These are phyloP conservation scores for Aspergillus heteromorphus DNA, from an alignment of 495 filamentous ascomycete genomes.

Conservation along the genomic window DNA sequence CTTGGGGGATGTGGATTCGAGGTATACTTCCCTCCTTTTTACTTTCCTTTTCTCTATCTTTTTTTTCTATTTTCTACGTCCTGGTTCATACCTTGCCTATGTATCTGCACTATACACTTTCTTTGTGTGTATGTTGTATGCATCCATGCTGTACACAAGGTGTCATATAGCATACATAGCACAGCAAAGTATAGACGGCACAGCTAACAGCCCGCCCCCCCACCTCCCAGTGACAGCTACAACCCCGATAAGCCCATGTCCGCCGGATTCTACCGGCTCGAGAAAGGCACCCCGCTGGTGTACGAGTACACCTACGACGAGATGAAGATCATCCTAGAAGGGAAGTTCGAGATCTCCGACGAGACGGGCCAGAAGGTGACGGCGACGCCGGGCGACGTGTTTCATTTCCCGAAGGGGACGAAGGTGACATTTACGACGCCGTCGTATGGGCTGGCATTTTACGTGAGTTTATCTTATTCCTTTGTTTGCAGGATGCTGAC, in stretches of 20 bases:
- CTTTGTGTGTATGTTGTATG: background rate
- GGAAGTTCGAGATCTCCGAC: conserved; percentile 67
- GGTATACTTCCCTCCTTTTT: conserved; percentile 28
- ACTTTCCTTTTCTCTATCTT: background rate
- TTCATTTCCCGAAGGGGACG: conserved; percentile 72
- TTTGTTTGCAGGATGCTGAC: conserved; percentile 5
- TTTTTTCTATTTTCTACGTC: no score
- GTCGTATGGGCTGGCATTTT: conserved; percentile 68
- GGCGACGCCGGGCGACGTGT: conserved; percentile 66
- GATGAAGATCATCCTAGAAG: conserved; percentile 78
- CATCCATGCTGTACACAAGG: no score
- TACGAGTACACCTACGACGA: conserved; percentile 75
- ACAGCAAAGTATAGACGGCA: no score
- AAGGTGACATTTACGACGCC: conserved; percentile 72
- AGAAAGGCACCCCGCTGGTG: conserved; percentile 67
- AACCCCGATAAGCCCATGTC: conserved; percentile 61
- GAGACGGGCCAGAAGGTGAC: conserved; percentile 65
- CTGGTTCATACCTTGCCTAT: no score
- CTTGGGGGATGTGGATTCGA: conserved; percentile 60
- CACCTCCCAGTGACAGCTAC: conserved; percentile 42
- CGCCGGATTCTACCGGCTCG: conserved; percentile 66
- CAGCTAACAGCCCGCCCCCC: no score
- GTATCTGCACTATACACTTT: no score
- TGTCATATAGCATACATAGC: no score
- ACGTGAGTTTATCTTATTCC: conserved; percentile 25